These are phyloP conservation scores for Vachellia collinsii DNA, from an alignment of 306 rosid species.

Conservation along the genomic window DNA sequence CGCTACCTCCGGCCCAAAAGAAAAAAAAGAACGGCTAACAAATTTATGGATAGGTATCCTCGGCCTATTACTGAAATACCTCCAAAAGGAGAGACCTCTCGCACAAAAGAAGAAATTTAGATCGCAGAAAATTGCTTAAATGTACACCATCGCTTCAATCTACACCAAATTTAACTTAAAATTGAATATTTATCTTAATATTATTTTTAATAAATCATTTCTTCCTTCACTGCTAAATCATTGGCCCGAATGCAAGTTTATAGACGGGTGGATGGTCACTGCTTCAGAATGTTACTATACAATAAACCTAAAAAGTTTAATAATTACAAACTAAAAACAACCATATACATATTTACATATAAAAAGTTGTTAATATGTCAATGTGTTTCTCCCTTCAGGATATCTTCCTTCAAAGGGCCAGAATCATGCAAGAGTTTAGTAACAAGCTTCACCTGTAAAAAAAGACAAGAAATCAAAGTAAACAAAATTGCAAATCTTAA, in stretches of 20 bases:
- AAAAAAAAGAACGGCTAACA: too few species aligned
- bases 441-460: conserved; percentile 70
- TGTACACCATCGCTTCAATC: background rate
- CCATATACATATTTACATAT: conserved; percentile 36
- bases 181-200: background rate
- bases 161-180: background rate
- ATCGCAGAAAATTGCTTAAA: background rate
- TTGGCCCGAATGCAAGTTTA: background rate
- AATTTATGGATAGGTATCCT: too few species aligned
- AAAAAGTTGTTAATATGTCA: conserved; percentile 1
- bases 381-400: conserved; percentile 29
- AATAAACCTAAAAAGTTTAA: conserved; percentile 13
- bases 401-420: conserved; percentile 82
- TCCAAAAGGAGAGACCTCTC: too few species aligned
- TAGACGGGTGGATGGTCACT: background rate
- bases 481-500: background rate
- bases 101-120: too few species aligned
- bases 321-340: conserved; percentile 9
- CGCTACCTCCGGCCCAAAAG: too few species aligned
- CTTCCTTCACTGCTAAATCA: background rate
- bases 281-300: conserved; percentile 17
- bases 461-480: background rate
- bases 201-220: background rate
- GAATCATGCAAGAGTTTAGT: conserved; percentile 74
- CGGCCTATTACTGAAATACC: too few species aligned